Percentiles rank a stretch among this genome's conserved stretches.
phyloP scores from a whole-genome alignment of 495 filamentous ascomycete genomes.

The Pyronema omphalodes region DNA sequence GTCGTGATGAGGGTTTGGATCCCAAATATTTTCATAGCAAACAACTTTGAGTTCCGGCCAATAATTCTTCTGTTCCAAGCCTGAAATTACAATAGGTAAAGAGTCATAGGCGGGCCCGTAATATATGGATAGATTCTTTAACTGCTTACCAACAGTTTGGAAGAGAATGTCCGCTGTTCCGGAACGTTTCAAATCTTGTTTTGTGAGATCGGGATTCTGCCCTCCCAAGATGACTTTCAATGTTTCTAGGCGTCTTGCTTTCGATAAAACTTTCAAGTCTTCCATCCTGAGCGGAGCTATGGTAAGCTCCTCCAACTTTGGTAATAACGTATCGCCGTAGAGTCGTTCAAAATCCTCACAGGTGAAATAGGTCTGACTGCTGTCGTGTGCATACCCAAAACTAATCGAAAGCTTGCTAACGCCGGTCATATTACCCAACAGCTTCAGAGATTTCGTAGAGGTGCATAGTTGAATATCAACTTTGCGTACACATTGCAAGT shows the following conservation, averaged over 20 bases:
- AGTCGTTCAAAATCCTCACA: too few relatives aligned
- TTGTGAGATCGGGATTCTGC: neutral
- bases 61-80: neutral
- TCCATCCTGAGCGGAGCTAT: neutral
- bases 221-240: neutral
- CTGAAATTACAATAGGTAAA: neutral
- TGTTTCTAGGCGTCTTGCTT: neutral
- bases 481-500: too few relatives aligned
- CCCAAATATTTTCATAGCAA: neutral
- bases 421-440: neutral
- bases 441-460: neutral
- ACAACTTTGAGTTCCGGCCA: neutral
- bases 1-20: too few relatives aligned
- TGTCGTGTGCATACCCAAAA: neutral
- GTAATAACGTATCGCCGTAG: neutral
- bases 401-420: neutral
- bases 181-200: too few relatives aligned
- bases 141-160: neutral
- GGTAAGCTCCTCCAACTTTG: neutral
- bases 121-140: neutral
- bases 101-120: neutral
- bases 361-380: neutral
- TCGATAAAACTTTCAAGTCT: neutral
- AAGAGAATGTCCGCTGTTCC: neutral
- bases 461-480: neutral